Evolutionary conservation across 2,329 filamentous ascomycete genomes (phyloP).

Genomic region (Zymoseptoria brevis): DNA sequence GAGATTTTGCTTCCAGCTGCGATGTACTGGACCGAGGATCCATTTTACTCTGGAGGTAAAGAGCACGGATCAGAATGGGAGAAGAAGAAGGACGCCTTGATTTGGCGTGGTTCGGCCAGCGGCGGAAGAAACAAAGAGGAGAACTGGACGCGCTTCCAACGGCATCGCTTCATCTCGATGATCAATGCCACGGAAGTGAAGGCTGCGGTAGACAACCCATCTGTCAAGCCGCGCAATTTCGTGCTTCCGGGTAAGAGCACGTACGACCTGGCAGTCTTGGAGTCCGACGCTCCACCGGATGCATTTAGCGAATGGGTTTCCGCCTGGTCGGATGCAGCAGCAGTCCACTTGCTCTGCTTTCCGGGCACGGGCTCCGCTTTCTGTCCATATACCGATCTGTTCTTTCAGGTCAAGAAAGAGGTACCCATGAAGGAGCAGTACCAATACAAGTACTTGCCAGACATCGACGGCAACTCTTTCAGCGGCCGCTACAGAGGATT

Average conservation of each 20-base stretch:
- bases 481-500: conserved; percentile 30
- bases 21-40: conserved; percentile 42
- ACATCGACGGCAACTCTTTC: conserved; percentile 60
- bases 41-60: conserved; percentile 36
- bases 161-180: conserved; percentile 68
- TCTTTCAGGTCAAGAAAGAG: conserved; percentile 28
- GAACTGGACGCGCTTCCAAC: conserved; percentile 66
- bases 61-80: conserved; percentile 35
- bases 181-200: conserved; percentile 56
- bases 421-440: conserved; percentile 37
- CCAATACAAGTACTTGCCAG: conserved; percentile 58
- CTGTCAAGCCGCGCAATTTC: conserved; percentile 31
- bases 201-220: conserved; percentile 39
- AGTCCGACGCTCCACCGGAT: conserved; percentile 7
- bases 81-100: conserved; percentile 33
- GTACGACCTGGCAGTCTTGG: conserved; percentile 31
- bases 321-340: conserved; percentile 35
- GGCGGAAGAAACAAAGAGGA: conserved; percentile 41
- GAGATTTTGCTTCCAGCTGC: conserved; percentile 45
- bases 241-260: conserved; percentile 31
- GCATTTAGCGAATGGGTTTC: conserved; percentile 35
- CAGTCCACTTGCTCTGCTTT: conserved; percentile 40
- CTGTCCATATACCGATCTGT: conserved; percentile 42
- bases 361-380: conserved; percentile 29
- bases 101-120: conserved; percentile 43